Base-by-base conservation (phyloP, 2,329 filamentous ascomycete genomes). In the Ophiostoma tasmaniense region DNA sequence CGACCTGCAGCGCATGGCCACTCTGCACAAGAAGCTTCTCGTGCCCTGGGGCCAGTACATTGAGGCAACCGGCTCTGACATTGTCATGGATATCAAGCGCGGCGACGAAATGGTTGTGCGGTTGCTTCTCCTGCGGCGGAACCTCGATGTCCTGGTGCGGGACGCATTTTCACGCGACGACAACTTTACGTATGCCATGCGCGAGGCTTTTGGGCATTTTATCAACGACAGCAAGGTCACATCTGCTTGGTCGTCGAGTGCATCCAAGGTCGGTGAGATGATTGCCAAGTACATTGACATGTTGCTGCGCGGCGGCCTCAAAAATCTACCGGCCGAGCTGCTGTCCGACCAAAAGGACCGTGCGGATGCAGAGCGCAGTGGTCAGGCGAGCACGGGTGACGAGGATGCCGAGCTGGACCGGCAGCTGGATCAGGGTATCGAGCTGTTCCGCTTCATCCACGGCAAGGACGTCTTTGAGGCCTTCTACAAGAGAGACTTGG, bases 401-500 rank as follows among this genome's bases (percentile, higher is more conserved):
- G 94, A 99, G 76, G 94, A 98, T 76, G 89, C 90, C 0, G 93
- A 97, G 77, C 86, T 99, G 70, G 93, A 97, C 75, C 87, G 90
- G 50, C 95, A 98, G 76, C 84, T 99, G 13, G 93, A 99, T 74
- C 91, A 96, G 76, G 93, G 92, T 0, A 82, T 99, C 2, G 94
- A 98, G 77, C 83, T 99, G 4, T 99, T 99, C 84, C 88, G 96
- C 5, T 98, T 98, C 77, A 92, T 99, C 42, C 90, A 98, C 76
- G 95, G 95, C 73, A 99, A 99, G 78, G 94, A 96, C 68, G 91
- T 97, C 0, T 99, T 99, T 72, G 95, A 99, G 77, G 94, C 95
- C 0, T 99, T 99, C 77, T 99, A 99, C 85, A 99, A 99, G 82
- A 96, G 95, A 75, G 95, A 98, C 76, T 84, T 99, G 66, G 94